phyloP scores from a whole-genome alignment of 345 rosid species.

The Corymbia maculata region DNA sequence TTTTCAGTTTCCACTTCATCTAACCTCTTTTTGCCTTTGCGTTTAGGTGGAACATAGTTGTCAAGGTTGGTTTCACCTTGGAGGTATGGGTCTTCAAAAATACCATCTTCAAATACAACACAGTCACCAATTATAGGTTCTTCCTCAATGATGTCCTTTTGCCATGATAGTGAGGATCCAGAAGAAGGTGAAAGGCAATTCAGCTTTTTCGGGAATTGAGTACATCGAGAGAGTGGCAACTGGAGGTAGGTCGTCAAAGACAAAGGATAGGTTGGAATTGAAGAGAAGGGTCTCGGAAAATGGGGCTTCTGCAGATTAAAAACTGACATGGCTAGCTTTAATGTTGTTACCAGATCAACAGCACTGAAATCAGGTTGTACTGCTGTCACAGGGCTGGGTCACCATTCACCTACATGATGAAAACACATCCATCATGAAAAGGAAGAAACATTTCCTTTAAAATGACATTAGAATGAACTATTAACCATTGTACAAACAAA shows the following conservation, averaged over 20 bases:
- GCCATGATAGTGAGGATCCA: conserved; percentile 20
- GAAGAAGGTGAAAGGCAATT: conserved; percentile 30
- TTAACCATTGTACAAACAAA: background rate
- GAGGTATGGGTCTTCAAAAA: conserved; percentile 70
- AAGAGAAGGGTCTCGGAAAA: conserved; percentile 5
- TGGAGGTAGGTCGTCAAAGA: background rate
- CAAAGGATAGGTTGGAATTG: background rate
- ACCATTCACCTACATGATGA: background rate
- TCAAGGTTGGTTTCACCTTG: conserved; percentile 1
- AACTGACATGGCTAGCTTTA: conserved; percentile 12
- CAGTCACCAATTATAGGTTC: conserved; percentile 78
- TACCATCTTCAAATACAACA: conserved; percentile 82
- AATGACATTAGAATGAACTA: background rate
- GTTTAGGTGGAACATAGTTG: background rate
- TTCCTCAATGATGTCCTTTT: conserved; percentile 11
- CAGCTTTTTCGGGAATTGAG: conserved; percentile 11
- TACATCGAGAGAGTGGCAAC: conserved; percentile 2
- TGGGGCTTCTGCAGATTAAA: conserved; percentile 7
- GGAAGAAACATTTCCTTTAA: background rate
- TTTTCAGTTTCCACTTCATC: conserved; percentile 39
- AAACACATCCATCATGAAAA: background rate
- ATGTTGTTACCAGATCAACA: background rate
- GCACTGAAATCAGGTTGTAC: background rate
- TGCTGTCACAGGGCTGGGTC: background rate
- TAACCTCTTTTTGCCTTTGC: conserved; percentile 6